These are phyloP conservation scores for Fusarium algeriense DNA, from an alignment of 2,329 filamentous ascomycete genomes.

Conservation along the genomic window DNA sequence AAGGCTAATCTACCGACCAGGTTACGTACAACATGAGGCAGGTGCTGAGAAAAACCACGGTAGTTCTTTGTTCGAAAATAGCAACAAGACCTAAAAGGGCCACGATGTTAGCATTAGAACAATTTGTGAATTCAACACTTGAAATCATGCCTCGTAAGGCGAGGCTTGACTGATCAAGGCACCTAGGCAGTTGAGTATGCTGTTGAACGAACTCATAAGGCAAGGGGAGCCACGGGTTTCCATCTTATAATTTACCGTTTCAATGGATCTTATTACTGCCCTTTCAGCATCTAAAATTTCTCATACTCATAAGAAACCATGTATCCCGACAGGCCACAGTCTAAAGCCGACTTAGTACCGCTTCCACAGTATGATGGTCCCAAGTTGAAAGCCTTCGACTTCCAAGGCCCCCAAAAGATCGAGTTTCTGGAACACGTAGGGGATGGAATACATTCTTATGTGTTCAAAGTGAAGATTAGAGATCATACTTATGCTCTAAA, in stretches of 20 bases:
- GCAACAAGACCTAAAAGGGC: background rate
- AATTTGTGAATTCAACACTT: background rate
- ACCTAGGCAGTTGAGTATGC: background rate
- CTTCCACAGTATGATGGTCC: constrained; percentile 5
- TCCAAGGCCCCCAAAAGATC: constrained; percentile 5
- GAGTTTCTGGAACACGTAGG: constrained; percentile 5
- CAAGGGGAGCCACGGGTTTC: background rate
- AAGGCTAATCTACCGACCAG: background rate
- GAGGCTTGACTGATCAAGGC: background rate
- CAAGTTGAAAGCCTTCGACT: constrained; percentile 5
- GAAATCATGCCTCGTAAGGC: background rate
- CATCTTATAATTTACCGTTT: too few relatives aligned
- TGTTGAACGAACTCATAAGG: background rate
- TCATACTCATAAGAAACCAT: background rate
- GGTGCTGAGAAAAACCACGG: background rate
- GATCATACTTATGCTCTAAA: background rate
- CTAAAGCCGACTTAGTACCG: background rate
- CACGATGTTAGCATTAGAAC: background rate
- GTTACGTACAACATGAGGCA: background rate
- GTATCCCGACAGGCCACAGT: background rate
- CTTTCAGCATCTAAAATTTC: background rate
- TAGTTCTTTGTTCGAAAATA: background rate
- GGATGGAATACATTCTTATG: background rate
- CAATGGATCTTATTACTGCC: background rate
- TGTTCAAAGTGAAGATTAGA: background rate